A percentile compares a stretch with the other conserved stretches of the same genome.
Conservation (phyloP, 2,329 filamentous ascomycete genomes). For the Fusarium foetens region DNA sequence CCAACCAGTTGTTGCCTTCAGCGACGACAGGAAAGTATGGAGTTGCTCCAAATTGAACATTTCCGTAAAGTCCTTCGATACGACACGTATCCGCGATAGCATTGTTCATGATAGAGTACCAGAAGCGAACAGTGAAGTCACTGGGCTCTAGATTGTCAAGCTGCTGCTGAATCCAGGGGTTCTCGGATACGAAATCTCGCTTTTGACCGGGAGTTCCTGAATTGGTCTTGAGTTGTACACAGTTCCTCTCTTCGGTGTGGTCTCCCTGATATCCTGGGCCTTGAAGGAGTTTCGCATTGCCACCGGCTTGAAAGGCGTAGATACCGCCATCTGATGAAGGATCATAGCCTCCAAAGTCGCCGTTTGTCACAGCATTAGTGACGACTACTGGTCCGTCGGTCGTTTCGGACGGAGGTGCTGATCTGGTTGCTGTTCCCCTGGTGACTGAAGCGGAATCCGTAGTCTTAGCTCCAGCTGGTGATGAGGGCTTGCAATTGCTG, state of each 20-base stretch:
- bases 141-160: conserved; percentile 26
- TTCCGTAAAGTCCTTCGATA: conserved; percentile 34
- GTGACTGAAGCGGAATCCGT: not conserved
- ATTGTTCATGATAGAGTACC: conserved; percentile 31
- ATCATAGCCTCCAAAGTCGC: conserved; percentile 38
- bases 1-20: conserved; percentile 6
- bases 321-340: conserved; percentile 33
- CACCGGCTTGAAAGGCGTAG: conserved; percentile 30
- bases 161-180: conserved; percentile 32
- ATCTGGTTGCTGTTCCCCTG: not conserved
- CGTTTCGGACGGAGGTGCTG: not conserved
- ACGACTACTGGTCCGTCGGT: conserved; percentile 14
- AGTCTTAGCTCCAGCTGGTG: not conserved
- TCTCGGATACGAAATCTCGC: conserved; percentile 8
- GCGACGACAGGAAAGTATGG: conserved; percentile 33
- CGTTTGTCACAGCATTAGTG: conserved; percentile 30
- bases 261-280: conserved; percentile 29
- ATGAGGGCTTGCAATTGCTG: conserved; percentile 21
- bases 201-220: not conserved
- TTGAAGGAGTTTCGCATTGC: conserved; percentile 24
- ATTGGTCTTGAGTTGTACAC: conserved; percentile 21
- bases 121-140: conserved; percentile 40
- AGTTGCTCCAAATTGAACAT: conserved; percentile 22
- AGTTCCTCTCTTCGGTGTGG: conserved; percentile 29
- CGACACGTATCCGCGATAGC: conserved; percentile 29